These are phyloP conservation scores for Favolaschia claudopus DNA, from an alignment of 768 basidiomycete genomes.

Conservation along the genomic window DNA sequence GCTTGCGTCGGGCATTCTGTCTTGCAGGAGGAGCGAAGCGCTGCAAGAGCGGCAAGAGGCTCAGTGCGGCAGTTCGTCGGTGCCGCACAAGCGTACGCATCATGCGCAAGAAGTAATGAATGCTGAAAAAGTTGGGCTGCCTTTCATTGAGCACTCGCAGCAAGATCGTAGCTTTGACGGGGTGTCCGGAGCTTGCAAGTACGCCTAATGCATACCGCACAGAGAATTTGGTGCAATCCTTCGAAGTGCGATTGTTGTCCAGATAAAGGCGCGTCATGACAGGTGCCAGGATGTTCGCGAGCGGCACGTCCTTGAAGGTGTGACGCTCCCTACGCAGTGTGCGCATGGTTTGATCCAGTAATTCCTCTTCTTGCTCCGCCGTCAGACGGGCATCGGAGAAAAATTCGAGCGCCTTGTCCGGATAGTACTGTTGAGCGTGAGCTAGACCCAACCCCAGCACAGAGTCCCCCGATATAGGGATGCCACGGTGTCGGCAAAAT, in stretches of 20 bases:
- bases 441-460: constrained; percentile 40
- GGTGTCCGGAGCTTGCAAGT: constrained; percentile 46
- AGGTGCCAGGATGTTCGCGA: constrained; percentile 44
- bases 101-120: constrained; percentile 46
- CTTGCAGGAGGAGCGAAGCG: constrained; percentile 28
- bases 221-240: constrained; percentile 46
- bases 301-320: constrained; percentile 34
- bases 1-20: constrained; percentile 40
- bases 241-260: constrained; percentile 35
- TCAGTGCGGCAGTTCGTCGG: constrained; percentile 44
- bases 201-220: constrained; percentile 54
- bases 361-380: constrained; percentile 38
- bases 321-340: constrained; percentile 43
- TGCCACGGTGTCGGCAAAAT: constrained; percentile 33
- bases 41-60: constrained; percentile 34
- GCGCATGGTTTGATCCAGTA: constrained; percentile 48
- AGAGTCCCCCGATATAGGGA: constrained; percentile 31
- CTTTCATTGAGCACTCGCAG: constrained; percentile 46
- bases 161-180: constrained; percentile 44
- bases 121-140: constrained; percentile 49
- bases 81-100: constrained; percentile 50
- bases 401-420: constrained; percentile 42
- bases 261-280: constrained; percentile 46
- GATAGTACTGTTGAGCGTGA: constrained; percentile 37
- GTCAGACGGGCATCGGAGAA: constrained; percentile 42